Percentiles rank a stretch among this genome's conserved stretches.
Evolutionary conservation across 2,329 filamentous ascomycete genomes (phyloP).

Genomic region (Knufia petricola): DNA sequence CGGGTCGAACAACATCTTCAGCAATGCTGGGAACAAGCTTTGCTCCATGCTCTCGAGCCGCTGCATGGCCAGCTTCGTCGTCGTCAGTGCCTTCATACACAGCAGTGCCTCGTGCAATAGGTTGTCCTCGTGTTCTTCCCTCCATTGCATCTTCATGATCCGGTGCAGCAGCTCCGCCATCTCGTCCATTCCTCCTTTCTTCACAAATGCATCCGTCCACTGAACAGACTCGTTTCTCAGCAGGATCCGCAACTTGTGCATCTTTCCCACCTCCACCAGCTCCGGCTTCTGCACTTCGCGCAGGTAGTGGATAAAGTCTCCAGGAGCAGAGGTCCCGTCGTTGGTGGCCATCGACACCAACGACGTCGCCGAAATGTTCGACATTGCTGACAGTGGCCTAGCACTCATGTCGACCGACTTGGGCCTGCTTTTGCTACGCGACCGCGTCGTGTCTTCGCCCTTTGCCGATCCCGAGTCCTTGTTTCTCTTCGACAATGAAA

Average conservation of each 20-base stretch:
- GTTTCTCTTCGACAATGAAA: constrained; percentile 61
- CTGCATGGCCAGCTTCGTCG: constrained; percentile 74
- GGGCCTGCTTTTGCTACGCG: constrained; percentile 40
- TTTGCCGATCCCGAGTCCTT: constrained; percentile 58
- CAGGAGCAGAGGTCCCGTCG: constrained; percentile 63
- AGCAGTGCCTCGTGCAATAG: constrained; percentile 85
- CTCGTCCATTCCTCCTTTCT: constrained; percentile 83
- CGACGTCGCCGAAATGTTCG: constrained; percentile 46
- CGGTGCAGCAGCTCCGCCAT: constrained; percentile 77
- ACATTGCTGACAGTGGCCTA: constrained; percentile 50
- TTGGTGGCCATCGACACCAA: constrained; percentile 47
- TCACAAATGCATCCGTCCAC: constrained; percentile 90
- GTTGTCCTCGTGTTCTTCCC: constrained; percentile 91
- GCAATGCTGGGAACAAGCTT: constrained; percentile 72
- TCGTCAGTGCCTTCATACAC: constrained; percentile 89
- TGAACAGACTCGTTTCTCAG: constrained; percentile 89
- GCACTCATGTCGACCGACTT: constrained; percentile 56
- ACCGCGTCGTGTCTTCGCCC: constrained; percentile 48
- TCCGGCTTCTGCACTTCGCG: constrained; percentile 72
- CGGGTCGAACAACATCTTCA: constrained; percentile 90
- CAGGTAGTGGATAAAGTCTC: constrained; percentile 79
- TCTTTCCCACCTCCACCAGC: constrained; percentile 79
- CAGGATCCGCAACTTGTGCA: constrained; percentile 84
- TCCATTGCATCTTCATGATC: constrained; percentile 95
- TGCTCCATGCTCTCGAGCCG: constrained; percentile 71